Conservation (phyloP, 2,329 filamentous ascomycete species). For the Calonectria crousiana region DNA sequence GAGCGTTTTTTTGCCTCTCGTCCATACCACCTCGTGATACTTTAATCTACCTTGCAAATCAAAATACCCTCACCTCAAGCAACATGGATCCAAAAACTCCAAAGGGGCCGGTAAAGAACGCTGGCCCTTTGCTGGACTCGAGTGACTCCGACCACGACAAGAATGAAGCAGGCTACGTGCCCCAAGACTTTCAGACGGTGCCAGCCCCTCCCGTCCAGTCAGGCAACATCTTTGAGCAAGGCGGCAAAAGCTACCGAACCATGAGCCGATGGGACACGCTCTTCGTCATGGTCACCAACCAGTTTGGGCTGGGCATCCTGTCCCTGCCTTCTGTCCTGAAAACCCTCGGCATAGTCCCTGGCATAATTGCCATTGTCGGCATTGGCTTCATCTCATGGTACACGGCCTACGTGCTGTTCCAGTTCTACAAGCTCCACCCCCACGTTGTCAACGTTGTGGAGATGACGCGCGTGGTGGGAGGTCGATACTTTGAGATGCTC, state of each 20-base stretch:
- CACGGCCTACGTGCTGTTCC: constrained; percentile 61
- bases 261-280: constrained; percentile 42
- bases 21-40: not conserved
- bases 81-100: not conserved
- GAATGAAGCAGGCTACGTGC: not conserved
- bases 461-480: constrained; percentile 67
- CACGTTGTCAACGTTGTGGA: constrained; percentile 78
- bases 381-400: constrained; percentile 74
- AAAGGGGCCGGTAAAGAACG: not conserved
- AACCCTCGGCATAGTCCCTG: constrained; percentile 74
- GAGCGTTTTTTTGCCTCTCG: not conserved
- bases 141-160: constrained; percentile 4
- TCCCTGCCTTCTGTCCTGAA: constrained; percentile 78
- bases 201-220: constrained; percentile 32
- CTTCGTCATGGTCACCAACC: constrained; percentile 44
- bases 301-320: constrained; percentile 58
- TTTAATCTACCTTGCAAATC: not conserved
- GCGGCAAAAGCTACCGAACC: constrained; percentile 43
- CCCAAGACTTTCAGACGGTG: constrained; percentile 33
- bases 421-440: constrained; percentile 76
- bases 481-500: constrained; percentile 30
- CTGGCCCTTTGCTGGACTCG: not conserved
- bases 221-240: constrained; percentile 42
- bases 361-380: constrained; percentile 75
- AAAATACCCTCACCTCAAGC: not conserved